phyloP scores from a whole-genome alignment of 2,329 filamentous ascomycete genomes.

The Iodosphaeria phyllophila region DNA sequence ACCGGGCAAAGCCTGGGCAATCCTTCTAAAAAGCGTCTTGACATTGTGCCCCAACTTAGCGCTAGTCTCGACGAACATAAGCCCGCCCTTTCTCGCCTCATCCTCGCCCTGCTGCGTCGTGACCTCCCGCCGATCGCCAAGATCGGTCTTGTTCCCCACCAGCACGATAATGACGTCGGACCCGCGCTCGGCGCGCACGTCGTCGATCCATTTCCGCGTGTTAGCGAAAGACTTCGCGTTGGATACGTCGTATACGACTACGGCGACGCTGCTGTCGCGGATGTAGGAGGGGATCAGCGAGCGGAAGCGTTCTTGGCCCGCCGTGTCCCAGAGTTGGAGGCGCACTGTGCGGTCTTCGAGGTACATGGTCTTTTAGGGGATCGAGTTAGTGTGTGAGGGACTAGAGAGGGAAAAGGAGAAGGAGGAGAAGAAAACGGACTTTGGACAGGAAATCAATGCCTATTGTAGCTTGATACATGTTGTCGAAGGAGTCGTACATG shows the following conservation, averaged over 20 bases:
- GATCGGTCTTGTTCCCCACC: conserved; percentile 97
- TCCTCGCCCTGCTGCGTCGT: conserved; percentile 93
- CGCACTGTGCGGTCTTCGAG: conserved; percentile 95
- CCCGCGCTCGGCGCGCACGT: conserved; percentile 86
- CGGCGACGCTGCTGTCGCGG: conserved; percentile 90
- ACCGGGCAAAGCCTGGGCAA: conserved; percentile 90
- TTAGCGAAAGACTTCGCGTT: conserved; percentile 97
- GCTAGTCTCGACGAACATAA: conserved; percentile 99
- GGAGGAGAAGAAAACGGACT: conserved; percentile 27
- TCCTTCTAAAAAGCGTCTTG: conserved; percentile 91
- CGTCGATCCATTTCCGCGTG: conserved; percentile 98
- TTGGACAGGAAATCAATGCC: conserved; percentile 99
- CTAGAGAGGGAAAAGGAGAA: conserved; percentile 1
- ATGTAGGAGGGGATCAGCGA: conserved; percentile 97
- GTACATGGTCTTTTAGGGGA: conserved; percentile 72
- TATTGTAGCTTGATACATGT: conserved; percentile 98
- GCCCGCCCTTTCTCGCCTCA: conserved; percentile 90
- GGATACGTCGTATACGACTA: conserved; percentile 97
- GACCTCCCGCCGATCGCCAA: conserved; percentile 96
- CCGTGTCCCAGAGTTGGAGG: conserved; percentile 95
- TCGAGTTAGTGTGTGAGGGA: conserved; percentile 5
- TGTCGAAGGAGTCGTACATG: conserved; percentile 99
- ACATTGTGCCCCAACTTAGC: conserved; percentile 97
- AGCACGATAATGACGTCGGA: conserved; percentile 98
- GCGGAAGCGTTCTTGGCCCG: conserved; percentile 92